phyloP scores from a whole-genome alignment of 1,284 basidiomycete genomes.

The Lignosus rhinocerotis region DNA sequence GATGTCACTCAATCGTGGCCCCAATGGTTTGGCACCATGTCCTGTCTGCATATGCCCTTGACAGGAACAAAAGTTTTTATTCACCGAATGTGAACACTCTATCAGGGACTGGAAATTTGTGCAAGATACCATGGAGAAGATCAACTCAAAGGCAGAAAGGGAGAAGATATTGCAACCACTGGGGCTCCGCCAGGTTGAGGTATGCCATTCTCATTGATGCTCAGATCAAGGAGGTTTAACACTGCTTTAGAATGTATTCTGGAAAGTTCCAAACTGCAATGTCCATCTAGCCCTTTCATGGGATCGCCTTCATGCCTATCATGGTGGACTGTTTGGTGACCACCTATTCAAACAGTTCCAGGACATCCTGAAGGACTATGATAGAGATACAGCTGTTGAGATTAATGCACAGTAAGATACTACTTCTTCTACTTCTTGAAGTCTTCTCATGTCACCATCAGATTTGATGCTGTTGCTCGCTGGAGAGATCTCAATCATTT shows the following conservation, averaged over 20 bases:
- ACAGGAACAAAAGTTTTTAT: background rate
- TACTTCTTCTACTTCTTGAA: background rate
- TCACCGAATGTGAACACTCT: too few relatives aligned
- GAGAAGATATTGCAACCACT: background rate
- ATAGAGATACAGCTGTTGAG: background rate
- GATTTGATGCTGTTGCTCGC: slow-evolving; percentile 28
- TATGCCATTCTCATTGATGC: background rate
- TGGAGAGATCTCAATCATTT: slow-evolving; percentile 42
- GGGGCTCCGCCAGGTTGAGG: background rate
- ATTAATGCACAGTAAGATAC: slow-evolving; percentile 10
- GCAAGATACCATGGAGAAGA: too few relatives aligned
- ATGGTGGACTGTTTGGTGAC: slow-evolving; percentile 33
- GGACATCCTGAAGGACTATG: slow-evolving; percentile 3
- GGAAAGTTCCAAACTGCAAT: slow-evolving; percentile 31
- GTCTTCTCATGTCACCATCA: background rate
- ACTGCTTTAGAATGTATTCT: slow-evolving; percentile 37
- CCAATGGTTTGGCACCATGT: slow-evolving; percentile 5
- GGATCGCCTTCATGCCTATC: slow-evolving; percentile 38
- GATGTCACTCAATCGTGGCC: slow-evolving; percentile 18
- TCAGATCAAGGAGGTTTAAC: background rate
- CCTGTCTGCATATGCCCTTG: slow-evolving; percentile 10
- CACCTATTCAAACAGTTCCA: slow-evolving; percentile 33
- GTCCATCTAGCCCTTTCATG: slow-evolving; percentile 34
- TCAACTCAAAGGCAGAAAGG: too few relatives aligned
- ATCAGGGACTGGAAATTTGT: too few relatives aligned